These are phyloP conservation scores for Lepiota brunneoincarnata DNA, from an alignment of 768 basidiomycete genomes.

Conservation along the genomic window DNA sequence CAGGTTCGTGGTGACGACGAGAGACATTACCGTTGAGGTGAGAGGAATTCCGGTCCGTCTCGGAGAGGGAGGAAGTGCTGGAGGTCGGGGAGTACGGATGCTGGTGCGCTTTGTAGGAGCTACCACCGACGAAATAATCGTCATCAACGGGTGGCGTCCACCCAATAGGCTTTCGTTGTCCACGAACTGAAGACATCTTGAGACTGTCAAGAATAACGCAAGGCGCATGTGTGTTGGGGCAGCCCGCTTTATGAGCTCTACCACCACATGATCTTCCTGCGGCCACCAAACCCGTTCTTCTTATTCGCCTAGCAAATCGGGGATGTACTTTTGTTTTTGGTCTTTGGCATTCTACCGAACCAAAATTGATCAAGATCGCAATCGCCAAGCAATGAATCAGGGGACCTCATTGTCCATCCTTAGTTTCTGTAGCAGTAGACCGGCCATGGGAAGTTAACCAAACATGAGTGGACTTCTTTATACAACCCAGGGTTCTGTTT, in stretches of 20 bases:
- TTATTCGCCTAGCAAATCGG: background rate
- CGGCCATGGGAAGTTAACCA: too few relatives aligned
- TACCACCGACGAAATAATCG: conserved; percentile 23
- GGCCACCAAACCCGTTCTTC: too few relatives aligned
- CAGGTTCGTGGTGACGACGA: conserved; percentile 42
- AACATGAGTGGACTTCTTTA: too few relatives aligned
- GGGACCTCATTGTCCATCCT: too few relatives aligned
- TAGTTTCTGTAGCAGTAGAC: too few relatives aligned
- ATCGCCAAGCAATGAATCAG: too few relatives aligned
- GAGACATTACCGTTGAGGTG: conserved; percentile 24
- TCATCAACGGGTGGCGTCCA: conserved; percentile 29
- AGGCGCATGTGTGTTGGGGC: background rate
- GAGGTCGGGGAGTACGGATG: conserved; percentile 18
- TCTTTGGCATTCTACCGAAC: background rate
- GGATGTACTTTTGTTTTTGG: background rate
- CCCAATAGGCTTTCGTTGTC: conserved; percentile 17
- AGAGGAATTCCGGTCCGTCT: conserved; percentile 16
- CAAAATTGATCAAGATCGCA: too few relatives aligned
- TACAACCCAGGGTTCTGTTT: too few relatives aligned
- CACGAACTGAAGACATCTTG: background rate
- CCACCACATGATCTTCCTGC: background rate
- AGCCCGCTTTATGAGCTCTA: background rate
- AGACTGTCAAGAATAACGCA: background rate
- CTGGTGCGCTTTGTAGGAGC: conserved; percentile 13
- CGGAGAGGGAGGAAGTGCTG: conserved; percentile 14